Conservation (phyloP, 306 rosid genomes). For the Cucurbita moschata region DNA sequence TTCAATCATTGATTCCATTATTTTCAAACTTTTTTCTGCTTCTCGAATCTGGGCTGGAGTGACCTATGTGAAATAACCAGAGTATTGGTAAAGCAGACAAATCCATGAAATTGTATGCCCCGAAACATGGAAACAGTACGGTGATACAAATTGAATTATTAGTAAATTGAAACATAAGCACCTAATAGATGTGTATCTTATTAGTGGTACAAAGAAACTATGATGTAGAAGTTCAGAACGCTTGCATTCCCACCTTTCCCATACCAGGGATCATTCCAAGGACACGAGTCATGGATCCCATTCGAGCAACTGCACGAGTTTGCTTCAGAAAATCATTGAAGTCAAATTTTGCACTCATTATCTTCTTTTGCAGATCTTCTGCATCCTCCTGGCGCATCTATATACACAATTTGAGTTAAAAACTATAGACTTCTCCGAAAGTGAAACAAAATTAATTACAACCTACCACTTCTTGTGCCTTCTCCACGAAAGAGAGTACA, state of each 20-base stretch:
- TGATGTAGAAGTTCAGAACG: not conserved
- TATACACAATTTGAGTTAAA: constrained; percentile 6
- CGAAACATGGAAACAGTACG: not conserved
- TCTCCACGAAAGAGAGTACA: constrained; percentile 93
- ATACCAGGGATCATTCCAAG: constrained; percentile 99
- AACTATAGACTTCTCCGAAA: not conserved
- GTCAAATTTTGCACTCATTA: constrained; percentile 93
- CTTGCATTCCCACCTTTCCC: constrained; percentile 52
- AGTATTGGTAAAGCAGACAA: constrained; percentile 1
- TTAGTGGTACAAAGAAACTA: not conserved
- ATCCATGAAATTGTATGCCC: constrained; percentile 6
- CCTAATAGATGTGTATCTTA: not conserved
- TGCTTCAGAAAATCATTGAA: constrained; percentile 95
- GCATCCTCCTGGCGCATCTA: constrained; percentile 98
- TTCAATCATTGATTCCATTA: constrained; percentile 95
- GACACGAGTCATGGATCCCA: constrained; percentile 98
- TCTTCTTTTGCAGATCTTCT: constrained; percentile 92
- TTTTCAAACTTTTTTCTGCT: constrained; percentile 78
- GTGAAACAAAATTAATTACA: constrained; percentile 3
- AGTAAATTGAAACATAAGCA: not conserved
- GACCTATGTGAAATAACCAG: constrained; percentile 33
- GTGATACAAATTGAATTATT: not conserved
- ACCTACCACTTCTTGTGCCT: constrained; percentile 96
- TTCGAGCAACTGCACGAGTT: constrained; percentile 83
- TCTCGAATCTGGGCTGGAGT: constrained; percentile 98